Base-by-base conservation (phyloP, 768 basidiomycete genomes). In the Amanita inopinata region DNA sequence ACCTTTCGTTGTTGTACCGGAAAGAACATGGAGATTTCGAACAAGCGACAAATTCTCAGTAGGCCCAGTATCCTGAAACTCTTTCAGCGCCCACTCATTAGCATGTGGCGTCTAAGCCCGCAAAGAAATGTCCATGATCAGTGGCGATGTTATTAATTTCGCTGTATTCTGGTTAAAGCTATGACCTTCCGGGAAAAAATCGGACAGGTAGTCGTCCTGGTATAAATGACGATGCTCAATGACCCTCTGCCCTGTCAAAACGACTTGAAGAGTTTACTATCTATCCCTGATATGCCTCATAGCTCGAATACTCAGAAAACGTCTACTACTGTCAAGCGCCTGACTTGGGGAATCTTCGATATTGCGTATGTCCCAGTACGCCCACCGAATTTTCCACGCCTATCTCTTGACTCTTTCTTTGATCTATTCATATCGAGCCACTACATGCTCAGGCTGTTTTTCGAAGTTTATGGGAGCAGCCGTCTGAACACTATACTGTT, bases 301-400 rank as follows among this genome's bases (percentile, higher is more conserved):
- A 1, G 15, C 38, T 11, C 6, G 14, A 17, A 15, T 2, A 39
- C n/a, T 22, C 5, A 22, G 14, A 30, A 39, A n/a, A 37, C 22
- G 22, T 20, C 43, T 23, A 38, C 40, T 35, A 22, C 33, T 17
- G 46, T 62, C 23, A 47, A 46, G 15, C 56, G 50, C 18, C 42
- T 55, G n/a, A 49, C 53, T 11, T 57, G 59, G 60, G 64, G 62
- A 2, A 63, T 65, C 18, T 68, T 66, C 45, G 49, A 54, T 14
- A 45, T 66, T 33, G 63, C 59, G 6, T 63, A 61, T 38, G 61
- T 39, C 14, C 38, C 38, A 17, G 58, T 7, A 33, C 34, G 0
- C 46, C 49, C 14, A 37, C 32, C 30, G 14, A 30, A 20, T 38
- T 34, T 34, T 38, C 39, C 37, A 10, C 43, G 17, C 25, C 23